These are phyloP conservation scores for Tylopilus balloui DNA, from an alignment of 768 basidiomycete genomes.

Conservation along the genomic window DNA sequence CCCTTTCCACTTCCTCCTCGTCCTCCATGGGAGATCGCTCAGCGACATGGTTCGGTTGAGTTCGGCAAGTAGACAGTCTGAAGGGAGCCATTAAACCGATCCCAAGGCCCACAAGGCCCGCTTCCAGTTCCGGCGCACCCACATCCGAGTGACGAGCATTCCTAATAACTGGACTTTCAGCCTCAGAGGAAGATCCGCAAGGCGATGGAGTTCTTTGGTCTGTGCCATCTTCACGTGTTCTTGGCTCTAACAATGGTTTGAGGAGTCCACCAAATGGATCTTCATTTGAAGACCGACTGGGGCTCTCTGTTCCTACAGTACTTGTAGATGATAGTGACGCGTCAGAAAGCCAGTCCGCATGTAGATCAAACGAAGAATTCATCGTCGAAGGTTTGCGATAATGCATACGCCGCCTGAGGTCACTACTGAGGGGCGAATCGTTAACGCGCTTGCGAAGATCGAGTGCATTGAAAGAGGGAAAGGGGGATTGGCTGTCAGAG, in stretches of 20 bases:
- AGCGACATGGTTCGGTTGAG: slow-evolving; percentile 13
- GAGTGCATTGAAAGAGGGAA: slow-evolving; percentile 28
- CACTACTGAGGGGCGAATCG: slow-evolving; percentile 44
- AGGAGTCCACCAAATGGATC: slow-evolving; percentile 50
- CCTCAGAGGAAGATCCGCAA: slow-evolving; percentile 25
- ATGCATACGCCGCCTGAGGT: slow-evolving; percentile 28
- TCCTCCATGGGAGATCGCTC: slow-evolving; percentile 22
- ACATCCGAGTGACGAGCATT: slow-evolving; percentile 22
- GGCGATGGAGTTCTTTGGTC: slow-evolving; percentile 17
- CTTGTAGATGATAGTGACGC: slow-evolving; percentile 25
- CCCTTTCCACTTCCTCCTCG: slow-evolving; percentile 34
- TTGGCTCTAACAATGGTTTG: slow-evolving; percentile 28
- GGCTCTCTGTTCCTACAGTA: slow-evolving; percentile 21
- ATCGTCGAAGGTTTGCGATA: slow-evolving; percentile 28
- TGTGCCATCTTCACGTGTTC: slow-evolving; percentile 2
- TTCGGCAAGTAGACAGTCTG: slow-evolving; percentile 39
- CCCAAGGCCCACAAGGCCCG: slow-evolving; percentile 36
- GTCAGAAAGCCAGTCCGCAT: slow-evolving; percentile 30
- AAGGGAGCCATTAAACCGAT: slow-evolving; percentile 53
- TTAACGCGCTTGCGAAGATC: slow-evolving; percentile 36
- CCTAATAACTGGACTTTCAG: slow-evolving; percentile 51
- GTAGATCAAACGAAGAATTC: slow-evolving; percentile 24
- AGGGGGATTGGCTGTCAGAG: slow-evolving; percentile 33
- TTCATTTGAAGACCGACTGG: slow-evolving; percentile 28
- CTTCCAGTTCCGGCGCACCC: slow-evolving; percentile 29